phyloP scores from a whole-genome alignment of 495 filamentous ascomycete genomes.

The Rusavskia elegans region DNA sequence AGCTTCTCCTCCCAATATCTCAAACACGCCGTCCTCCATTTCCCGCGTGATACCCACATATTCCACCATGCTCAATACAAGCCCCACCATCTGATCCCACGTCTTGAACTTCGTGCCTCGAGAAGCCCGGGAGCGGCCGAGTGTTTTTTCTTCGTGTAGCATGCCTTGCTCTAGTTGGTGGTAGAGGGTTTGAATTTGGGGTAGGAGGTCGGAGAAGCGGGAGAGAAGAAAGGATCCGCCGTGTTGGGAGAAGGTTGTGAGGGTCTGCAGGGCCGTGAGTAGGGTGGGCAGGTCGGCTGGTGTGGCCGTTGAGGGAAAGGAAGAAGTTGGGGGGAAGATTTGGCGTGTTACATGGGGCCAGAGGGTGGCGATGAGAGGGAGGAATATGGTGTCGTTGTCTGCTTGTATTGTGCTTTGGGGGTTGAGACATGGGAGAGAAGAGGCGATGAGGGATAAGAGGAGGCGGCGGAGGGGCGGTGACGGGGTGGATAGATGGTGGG shows the following conservation, averaged over 20 bases:
- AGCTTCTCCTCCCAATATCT: conserved; percentile 37
- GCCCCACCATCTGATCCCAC: conserved; percentile 39
- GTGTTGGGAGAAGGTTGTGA: conserved; percentile 36
- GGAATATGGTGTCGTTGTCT: conserved; percentile 58
- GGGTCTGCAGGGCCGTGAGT: conserved; percentile 46
- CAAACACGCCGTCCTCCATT: conserved; percentile 52
- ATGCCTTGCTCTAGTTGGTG: conserved; percentile 13
- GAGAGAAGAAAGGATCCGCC: neutral
- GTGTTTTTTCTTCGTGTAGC: conserved; percentile 18
- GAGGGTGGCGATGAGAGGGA: conserved; percentile 75
- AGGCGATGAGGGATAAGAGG: conserved; percentile 56
- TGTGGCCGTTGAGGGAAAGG: conserved; percentile 5
- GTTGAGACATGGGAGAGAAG: conserved; percentile 46
- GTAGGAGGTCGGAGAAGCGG: conserved; percentile 16
- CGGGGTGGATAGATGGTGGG: conserved; percentile 72
- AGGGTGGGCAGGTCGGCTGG: conserved; percentile 24
- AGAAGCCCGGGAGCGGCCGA: conserved; percentile 20
- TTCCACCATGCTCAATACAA: conserved; percentile 36
- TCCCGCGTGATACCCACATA: conserved; percentile 43
- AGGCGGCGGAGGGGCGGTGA: conserved; percentile 62
- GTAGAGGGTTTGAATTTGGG: conserved; percentile 31
- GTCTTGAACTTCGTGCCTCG: conserved; percentile 23
- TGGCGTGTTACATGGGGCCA: conserved; percentile 53
- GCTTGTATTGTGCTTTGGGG: conserved; percentile 13
- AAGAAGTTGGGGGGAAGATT: conserved; percentile 39